Conservation (phyloP, 2,329 filamentous ascomycete genomes). For the Simplicillium aogashimaense region DNA sequence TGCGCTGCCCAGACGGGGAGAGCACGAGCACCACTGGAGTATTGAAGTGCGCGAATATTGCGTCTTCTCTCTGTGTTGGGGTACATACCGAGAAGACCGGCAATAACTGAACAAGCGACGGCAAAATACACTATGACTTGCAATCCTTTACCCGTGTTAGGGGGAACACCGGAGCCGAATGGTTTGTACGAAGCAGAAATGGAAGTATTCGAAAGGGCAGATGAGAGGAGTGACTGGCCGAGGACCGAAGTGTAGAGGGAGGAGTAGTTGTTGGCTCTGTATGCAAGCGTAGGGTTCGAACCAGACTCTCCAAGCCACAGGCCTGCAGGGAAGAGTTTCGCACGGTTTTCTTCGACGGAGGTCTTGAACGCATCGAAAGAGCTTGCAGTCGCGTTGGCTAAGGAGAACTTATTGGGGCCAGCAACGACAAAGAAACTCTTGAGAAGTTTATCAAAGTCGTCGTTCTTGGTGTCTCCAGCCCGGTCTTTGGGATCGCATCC, state of each 20-base stretch:
- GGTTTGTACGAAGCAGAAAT: constrained; percentile 60
- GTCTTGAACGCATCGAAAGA: constrained; percentile 42
- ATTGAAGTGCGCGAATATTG: constrained; percentile 71
- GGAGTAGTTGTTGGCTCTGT: constrained; percentile 47
- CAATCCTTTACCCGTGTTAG: constrained; percentile 57
- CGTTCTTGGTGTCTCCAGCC: constrained; percentile 6
- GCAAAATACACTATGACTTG: constrained; percentile 71
- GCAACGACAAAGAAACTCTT: constrained; percentile 10
- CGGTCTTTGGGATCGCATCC: constrained; percentile 28
- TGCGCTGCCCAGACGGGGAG: constrained; percentile 75
- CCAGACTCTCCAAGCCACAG: constrained; percentile 57
- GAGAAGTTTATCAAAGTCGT: constrained; percentile 11
- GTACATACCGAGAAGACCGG: constrained; percentile 75
- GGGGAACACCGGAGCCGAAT: constrained; percentile 62
- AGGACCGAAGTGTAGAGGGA: constrained; percentile 41
- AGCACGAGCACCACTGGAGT: constrained; percentile 74
- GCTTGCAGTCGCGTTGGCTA: constrained; percentile 9
- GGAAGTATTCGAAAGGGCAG: constrained; percentile 49
- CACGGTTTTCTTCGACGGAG: constrained; percentile 52
- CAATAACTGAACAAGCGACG: constrained; percentile 64
- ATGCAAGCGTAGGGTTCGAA: constrained; percentile 55
- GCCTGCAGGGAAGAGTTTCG: constrained; percentile 63
- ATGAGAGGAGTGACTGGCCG: constrained; percentile 51
- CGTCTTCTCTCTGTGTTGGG: constrained; percentile 66
- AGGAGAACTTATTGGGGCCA: constrained; percentile 12